A percentile compares a stretch with the other conserved stretches of the same genome.
These are phyloP conservation scores for Fagus crenata DNA, from an alignment of 306 rosid genomes.

Conservation along the genomic window DNA sequence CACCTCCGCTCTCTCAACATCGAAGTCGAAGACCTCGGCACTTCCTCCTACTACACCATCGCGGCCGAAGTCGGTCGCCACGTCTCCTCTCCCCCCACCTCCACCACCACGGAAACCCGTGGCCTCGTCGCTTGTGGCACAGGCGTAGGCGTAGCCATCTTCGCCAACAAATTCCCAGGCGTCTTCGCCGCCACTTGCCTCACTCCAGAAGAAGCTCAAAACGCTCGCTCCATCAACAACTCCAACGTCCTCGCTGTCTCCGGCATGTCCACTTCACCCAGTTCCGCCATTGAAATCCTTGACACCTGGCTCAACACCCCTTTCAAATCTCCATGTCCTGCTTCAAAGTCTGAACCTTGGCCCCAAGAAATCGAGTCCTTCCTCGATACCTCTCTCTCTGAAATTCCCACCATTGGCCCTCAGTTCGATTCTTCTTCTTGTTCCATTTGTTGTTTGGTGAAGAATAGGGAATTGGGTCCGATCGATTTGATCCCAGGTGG, in stretches of 20 bases:
- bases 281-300: conserved; percentile 56
- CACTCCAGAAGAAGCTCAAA: conserved; percentile 56
- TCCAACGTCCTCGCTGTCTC: conserved; percentile 90
- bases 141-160: conserved; percentile 82
- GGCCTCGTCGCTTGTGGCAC: conserved; percentile 91
- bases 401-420: conserved; percentile 65
- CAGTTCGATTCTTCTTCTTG: conserved; percentile 20
- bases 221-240: conserved; percentile 81
- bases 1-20: conserved; percentile 70
- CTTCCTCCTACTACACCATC: conserved; percentile 75
- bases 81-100: conserved; percentile 54
- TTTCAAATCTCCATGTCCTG: conserved; percentile 69
- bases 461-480: conserved; percentile 61
- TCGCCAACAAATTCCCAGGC: conserved; percentile 88
- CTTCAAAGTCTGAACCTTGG: conserved; percentile 67
- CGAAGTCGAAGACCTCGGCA: conserved; percentile 78
- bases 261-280: conserved; percentile 60
- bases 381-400: conserved; percentile 54
- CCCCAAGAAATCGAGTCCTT: conserved; percentile 57
- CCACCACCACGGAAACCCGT: conserved; percentile 35
- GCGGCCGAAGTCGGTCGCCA: conserved; percentile 89
- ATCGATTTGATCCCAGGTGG: conserved; percentile 82
- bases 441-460: conserved; percentile 65
- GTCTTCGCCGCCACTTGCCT: conserved; percentile 74
- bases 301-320: conserved; percentile 75